phyloP scores from a whole-genome alignment of 2,329 filamentous ascomycete species.

The Neonectria hederae region DNA sequence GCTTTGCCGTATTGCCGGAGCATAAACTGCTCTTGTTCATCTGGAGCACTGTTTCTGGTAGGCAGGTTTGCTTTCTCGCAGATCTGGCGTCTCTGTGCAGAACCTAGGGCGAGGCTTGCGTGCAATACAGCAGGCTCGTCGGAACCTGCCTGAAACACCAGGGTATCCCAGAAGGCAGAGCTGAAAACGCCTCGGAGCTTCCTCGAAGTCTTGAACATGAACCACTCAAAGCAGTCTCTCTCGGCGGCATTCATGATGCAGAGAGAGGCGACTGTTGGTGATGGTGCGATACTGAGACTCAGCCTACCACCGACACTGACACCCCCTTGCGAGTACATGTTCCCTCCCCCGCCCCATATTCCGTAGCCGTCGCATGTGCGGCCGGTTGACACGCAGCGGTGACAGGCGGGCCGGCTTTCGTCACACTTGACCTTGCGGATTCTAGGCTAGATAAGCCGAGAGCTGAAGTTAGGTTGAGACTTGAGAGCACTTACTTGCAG shows the following conservation, averaged over 20 bases:
- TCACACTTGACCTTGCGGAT: slow-evolving; percentile 20
- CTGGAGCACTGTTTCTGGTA: not conserved
- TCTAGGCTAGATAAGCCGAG: not conserved
- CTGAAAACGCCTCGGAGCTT: slow-evolving; percentile 51
- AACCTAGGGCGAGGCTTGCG: slow-evolving; percentile 50
- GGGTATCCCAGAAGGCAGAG: slow-evolving; percentile 51
- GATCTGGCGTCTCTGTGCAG: slow-evolving; percentile 42
- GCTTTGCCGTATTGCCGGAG: slow-evolving; percentile 51
- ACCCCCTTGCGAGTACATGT: not conserved
- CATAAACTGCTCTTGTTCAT: slow-evolving; percentile 32
- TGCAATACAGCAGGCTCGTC: slow-evolving; percentile 52
- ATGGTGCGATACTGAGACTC: not conserved
- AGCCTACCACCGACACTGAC: not conserved
- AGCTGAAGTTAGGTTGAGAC: not conserved
- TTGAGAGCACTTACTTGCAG: slow-evolving; percentile 35
- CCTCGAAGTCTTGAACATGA: slow-evolving; percentile 49
- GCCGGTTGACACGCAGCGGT: slow-evolving; percentile 3
- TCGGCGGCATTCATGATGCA: slow-evolving; percentile 20
- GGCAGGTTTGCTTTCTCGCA: not conserved
- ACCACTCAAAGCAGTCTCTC: slow-evolving; percentile 36
- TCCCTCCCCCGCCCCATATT: slow-evolving; percentile 11
- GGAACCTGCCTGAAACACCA: slow-evolving; percentile 50
- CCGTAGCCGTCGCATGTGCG: slow-evolving; percentile 17
- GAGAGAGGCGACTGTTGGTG: slow-evolving; percentile 8
- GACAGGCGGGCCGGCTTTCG: slow-evolving; percentile 7